Evolutionary conservation across 2,329 filamentous ascomycete species (phyloP).

Genomic region (Raffaelea albimanens): DNA sequence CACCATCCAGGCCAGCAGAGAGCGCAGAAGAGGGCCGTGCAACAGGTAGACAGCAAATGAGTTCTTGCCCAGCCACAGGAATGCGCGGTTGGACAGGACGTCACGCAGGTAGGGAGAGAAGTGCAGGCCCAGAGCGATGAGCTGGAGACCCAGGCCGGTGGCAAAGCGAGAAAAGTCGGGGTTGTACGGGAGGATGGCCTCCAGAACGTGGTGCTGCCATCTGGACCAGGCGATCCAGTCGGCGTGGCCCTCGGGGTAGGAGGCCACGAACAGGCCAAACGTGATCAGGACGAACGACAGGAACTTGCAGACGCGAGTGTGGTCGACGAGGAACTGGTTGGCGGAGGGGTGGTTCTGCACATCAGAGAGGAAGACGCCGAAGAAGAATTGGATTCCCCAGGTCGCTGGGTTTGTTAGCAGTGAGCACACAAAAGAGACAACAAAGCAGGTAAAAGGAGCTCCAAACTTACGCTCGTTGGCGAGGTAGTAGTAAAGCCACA

Average conservation of each 20-base stretch:
- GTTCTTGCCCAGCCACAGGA: slow-evolving; percentile 54
- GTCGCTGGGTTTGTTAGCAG: slow-evolving; percentile 21
- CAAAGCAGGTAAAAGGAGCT: slow-evolving; percentile 11
- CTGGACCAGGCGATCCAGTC: slow-evolving; percentile 46
- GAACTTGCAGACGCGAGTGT: slow-evolving; percentile 30
- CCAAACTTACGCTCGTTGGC: slow-evolving; percentile 20
- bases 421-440: not conserved
- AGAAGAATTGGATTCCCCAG: slow-evolving; percentile 51
- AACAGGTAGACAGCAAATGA: slow-evolving; percentile 57
- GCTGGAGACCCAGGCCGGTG: slow-evolving; percentile 26
- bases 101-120: slow-evolving; percentile 41
- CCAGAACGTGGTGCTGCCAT: slow-evolving; percentile 31
- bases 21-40: slow-evolving; percentile 51
- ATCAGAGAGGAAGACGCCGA: slow-evolving; percentile 53
- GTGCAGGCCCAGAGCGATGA: slow-evolving; percentile 41
- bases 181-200: slow-evolving; percentile 33
- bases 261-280: slow-evolving; percentile 46
- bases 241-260: slow-evolving; percentile 47
- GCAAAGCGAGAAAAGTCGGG: slow-evolving; percentile 34
- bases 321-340: slow-evolving; percentile 34
- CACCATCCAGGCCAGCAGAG: slow-evolving; percentile 50
- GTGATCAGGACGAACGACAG: slow-evolving; percentile 40
- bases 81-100: slow-evolving; percentile 41
- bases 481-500: slow-evolving; percentile 42
- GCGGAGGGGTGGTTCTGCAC: slow-evolving; percentile 41